Evolutionary conservation across 2,329 filamentous ascomycete genomes (phyloP).

Genomic region (Metarhizium anisopliae): DNA sequence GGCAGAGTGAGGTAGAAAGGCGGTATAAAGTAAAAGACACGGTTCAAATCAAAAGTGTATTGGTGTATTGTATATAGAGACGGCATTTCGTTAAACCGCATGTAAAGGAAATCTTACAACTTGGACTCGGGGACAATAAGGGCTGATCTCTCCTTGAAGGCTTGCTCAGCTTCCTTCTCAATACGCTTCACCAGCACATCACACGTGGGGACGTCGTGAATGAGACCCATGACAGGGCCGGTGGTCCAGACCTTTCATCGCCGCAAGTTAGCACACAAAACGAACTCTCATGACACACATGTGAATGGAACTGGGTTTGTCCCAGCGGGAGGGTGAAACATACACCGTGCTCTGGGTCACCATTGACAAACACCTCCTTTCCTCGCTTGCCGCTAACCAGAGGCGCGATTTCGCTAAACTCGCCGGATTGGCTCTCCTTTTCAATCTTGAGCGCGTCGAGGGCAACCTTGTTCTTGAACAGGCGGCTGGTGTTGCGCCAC

Average conservation of each 20-base stretch:
- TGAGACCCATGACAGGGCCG: constrained; percentile 86
- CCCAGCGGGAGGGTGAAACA: constrained; percentile 26
- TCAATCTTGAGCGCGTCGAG: constrained; percentile 75
- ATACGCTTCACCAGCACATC: constrained; percentile 60
- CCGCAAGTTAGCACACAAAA: constrained; percentile 7
- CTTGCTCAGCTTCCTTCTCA: constrained; percentile 64
- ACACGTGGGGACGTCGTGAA: constrained; percentile 75
- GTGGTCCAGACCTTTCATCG: constrained; percentile 78
- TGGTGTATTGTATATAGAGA: neutral
- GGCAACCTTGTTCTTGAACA: constrained; percentile 88
- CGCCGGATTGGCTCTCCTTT: constrained; percentile 69
- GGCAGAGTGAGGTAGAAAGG: no score
- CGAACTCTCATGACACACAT: no score
- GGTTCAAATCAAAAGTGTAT: neutral
- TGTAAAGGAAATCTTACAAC: constrained; percentile 31
- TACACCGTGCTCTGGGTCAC: constrained; percentile 84
- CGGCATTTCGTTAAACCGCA: neutral
- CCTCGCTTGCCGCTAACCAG: constrained; percentile 87
- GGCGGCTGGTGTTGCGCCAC: constrained; percentile 85
- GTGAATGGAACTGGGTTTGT: no score
- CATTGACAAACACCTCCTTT: constrained; percentile 82
- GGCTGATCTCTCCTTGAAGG: constrained; percentile 49
- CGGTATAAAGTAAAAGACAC: neutral
- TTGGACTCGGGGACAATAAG: constrained; percentile 50
- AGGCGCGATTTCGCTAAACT: constrained; percentile 82